Conservation (phyloP, 2,329 filamentous ascomycete species). For the Stagonosporopsis rhizophila region DNA sequence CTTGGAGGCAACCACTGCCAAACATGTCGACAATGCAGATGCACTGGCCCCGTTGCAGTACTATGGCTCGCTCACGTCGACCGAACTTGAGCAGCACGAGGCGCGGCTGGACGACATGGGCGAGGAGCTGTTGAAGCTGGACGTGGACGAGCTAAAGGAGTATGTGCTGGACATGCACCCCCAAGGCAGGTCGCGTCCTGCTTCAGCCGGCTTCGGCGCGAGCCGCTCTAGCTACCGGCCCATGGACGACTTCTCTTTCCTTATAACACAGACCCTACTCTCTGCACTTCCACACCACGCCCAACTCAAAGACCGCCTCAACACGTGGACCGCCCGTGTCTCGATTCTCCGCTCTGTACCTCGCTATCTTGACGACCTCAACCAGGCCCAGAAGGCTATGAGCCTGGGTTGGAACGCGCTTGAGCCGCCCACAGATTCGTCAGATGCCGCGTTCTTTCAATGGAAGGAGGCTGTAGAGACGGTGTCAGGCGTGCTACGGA, state of each 20-base stretch:
- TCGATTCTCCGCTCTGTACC: constrained; percentile 77
- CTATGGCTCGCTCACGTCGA: constrained; percentile 73
- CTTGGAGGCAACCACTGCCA: constrained; percentile 41
- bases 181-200: constrained; percentile 55
- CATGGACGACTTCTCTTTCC: constrained; percentile 87
- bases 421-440: constrained; percentile 43
- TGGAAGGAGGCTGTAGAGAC: constrained; percentile 53
- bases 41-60: constrained; percentile 55
- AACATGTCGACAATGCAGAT: constrained; percentile 38
- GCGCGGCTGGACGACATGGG: constrained; percentile 76
- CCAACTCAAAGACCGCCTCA: constrained; percentile 74
- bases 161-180: constrained; percentile 83
- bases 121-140: constrained; percentile 70
- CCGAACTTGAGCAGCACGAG: constrained; percentile 73
- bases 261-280: constrained; percentile 91
- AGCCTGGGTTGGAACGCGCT: constrained; percentile 72
- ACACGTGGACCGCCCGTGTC: constrained; percentile 79
- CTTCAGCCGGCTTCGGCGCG: constrained; percentile 49
- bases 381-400: constrained; percentile 69
- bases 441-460: constrained; percentile 43
- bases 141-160: constrained; percentile 86
- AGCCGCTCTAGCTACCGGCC: constrained; percentile 63
- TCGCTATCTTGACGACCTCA: constrained; percentile 68
- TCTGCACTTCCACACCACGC: constrained; percentile 84
- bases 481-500: constrained; percentile 69